Conservation (phyloP, 106 monocot species). For the Apostasia shenzhenica region DNA sequence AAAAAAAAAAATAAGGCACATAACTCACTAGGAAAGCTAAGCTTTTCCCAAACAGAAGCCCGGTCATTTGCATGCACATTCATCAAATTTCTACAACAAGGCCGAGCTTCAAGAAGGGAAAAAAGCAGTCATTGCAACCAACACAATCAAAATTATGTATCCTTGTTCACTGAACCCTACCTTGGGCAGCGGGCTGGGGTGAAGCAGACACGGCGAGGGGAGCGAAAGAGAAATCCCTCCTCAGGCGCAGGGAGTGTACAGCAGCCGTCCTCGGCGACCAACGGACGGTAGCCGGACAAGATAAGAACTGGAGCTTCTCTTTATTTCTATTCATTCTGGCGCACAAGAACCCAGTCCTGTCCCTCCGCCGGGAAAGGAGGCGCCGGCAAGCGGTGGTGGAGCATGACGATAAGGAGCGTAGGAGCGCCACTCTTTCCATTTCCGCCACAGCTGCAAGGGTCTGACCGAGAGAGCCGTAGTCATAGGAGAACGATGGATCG, state of each 20-base stretch:
- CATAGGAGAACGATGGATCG: too few relatives aligned
- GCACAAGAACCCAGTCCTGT: constrained; percentile 20
- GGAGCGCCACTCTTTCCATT: constrained; percentile 67
- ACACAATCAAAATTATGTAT: not conserved
- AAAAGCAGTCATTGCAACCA: not conserved
- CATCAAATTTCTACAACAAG: too few relatives aligned
- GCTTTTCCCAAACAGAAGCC: too few relatives aligned
- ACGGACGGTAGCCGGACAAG: constrained; percentile 12
- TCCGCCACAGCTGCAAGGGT: too few relatives aligned
- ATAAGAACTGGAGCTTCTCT: constrained; percentile 18
- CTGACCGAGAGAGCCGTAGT: too few relatives aligned
- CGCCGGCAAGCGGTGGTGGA: constrained; percentile 42
- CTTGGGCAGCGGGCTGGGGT: constrained; percentile 9
- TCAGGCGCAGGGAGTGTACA: constrained; percentile 1
- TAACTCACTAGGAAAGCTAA: too few relatives aligned
- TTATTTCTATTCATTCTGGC: constrained; percentile 7
- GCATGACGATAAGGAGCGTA: constrained; percentile 63
- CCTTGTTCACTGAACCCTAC: not conserved
- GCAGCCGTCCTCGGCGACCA: constrained; percentile 14
- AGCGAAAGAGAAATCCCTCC: constrained; percentile 36
- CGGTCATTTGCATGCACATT: too few relatives aligned
- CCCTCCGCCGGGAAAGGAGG: constrained; percentile 16
- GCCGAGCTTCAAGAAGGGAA: too few relatives aligned
- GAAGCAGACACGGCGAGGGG: constrained; percentile 70
- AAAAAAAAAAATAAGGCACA: too few relatives aligned